Percentiles rank a stretch among this genome's conserved stretches.
phyloP scores from a whole-genome alignment of 345 rosid species.

The Salix koriyanagi region DNA sequence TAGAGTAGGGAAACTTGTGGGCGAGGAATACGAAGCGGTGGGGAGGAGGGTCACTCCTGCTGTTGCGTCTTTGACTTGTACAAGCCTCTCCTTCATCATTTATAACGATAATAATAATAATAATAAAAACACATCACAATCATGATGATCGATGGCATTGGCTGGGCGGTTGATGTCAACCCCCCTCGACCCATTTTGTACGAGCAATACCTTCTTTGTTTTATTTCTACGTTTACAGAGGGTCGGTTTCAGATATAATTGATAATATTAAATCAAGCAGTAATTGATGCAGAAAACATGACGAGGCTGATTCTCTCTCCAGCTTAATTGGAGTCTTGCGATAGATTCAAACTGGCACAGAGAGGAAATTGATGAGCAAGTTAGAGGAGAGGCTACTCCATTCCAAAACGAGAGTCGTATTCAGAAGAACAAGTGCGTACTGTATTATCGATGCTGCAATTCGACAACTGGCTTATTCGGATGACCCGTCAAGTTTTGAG shows the following conservation, averaged over 20 bases:
- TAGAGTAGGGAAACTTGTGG: conserved; percentile 21
- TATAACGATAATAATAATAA: not conserved
- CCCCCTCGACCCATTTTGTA: not conserved
- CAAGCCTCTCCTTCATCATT: not conserved
- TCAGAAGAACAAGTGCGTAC: not conserved
- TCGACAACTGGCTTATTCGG: not conserved
- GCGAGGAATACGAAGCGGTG: conserved; percentile 38
- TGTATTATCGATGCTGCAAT: not conserved
- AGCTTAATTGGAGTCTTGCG: not conserved
- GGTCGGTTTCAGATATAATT: not conserved
- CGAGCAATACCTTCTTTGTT: not conserved
- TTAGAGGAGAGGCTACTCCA: too few relatives aligned
- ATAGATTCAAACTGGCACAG: not conserved
- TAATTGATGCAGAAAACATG: too few relatives aligned
- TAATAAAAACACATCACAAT: not conserved
- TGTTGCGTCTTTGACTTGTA: not conserved
- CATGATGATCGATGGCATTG: not conserved
- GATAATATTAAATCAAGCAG: not conserved
- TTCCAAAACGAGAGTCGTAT: too few relatives aligned
- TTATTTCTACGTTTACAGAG: not conserved
- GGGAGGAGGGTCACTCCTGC: conserved; percentile 8
- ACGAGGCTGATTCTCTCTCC: not conserved
- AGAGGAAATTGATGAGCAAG: too few relatives aligned
- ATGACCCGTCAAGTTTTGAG: not conserved
- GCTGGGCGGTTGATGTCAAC: not conserved